phyloP scores from a whole-genome alignment of 2,329 filamentous ascomycete species.

The Talaromyces sp. region DNA sequence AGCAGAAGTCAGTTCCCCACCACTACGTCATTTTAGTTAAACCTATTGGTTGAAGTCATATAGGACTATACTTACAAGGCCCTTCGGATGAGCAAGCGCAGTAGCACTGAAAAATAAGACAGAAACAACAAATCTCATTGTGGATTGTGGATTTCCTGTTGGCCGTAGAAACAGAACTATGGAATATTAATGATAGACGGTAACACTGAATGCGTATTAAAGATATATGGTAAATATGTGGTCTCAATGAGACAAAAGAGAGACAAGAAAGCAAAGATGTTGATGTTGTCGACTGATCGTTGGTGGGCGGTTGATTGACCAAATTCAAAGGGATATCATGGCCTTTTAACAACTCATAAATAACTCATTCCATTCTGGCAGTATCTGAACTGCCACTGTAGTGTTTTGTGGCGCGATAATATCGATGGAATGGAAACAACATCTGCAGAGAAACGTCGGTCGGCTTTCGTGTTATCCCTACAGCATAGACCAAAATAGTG shows the following conservation, averaged over 20 bases:
- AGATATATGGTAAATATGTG: background rate
- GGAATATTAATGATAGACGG: slow-evolving; percentile 20
- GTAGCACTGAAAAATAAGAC: slow-evolving; percentile 46
- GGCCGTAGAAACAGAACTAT: slow-evolving; percentile 6
- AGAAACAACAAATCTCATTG: slow-evolving; percentile 20
- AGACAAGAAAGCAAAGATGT: slow-evolving; percentile 1
- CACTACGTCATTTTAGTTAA: slow-evolving; percentile 21
- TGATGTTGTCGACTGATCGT: slow-evolving; percentile 5
- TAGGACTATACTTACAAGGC: slow-evolving; percentile 42
- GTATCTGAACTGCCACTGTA: too few relatives aligned
- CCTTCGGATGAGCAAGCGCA: slow-evolving; percentile 39
- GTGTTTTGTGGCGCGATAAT: too few relatives aligned
- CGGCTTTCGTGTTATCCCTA: too few relatives aligned
- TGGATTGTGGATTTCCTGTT: slow-evolving; percentile 12
- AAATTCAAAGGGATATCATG: too few relatives aligned
- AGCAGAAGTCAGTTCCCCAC: slow-evolving; percentile 58
- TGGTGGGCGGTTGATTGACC: background rate
- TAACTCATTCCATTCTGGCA: too few relatives aligned
- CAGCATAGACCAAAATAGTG: too few relatives aligned
- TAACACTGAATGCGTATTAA: slow-evolving; percentile 5
- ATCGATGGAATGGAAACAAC: too few relatives aligned
- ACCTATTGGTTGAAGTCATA: background rate
- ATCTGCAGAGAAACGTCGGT: too few relatives aligned
- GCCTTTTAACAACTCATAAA: too few relatives aligned
- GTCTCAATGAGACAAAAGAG: slow-evolving; percentile 1